Conservation (phyloP, 208 protist species). For the Trypanosoma lewisi region DNA sequence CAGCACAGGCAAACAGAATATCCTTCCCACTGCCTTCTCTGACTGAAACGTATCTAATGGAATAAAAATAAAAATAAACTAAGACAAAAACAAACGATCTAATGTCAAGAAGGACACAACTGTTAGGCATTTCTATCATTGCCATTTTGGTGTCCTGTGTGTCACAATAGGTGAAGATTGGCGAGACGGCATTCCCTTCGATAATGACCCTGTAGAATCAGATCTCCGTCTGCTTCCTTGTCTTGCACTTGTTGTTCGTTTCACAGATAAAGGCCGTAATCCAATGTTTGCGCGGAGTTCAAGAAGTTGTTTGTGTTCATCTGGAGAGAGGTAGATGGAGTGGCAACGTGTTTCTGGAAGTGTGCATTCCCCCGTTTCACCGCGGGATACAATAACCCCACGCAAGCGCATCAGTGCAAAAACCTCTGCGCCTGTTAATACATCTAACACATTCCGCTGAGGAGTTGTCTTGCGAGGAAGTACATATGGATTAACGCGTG, state of each 20-base stretch:
- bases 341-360: slow-evolving; percentile 51
- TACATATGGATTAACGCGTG: neutral
- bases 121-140: neutral
- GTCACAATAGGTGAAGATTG: neutral
- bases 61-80: slow-evolving; percentile 16
- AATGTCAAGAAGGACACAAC: neutral
- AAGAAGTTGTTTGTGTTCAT: slow-evolving; percentile 65
- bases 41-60: too few relatives aligned
- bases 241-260: neutral
- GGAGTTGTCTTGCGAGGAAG: slow-evolving; percentile 26
- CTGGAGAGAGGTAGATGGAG: slow-evolving; percentile 53
- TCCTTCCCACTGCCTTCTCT: too few relatives aligned
- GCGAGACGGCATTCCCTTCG: neutral
- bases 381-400: slow-evolving; percentile 63
- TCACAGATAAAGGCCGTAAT: neutral
- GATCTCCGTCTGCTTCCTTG: neutral
- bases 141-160: neutral
- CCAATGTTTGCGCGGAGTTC: slow-evolving; percentile 44
- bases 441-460: slow-evolving; percentile 42
- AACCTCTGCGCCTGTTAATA: slow-evolving; percentile 68
- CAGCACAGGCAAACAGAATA: too few relatives aligned
- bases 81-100: slow-evolving; percentile 9
- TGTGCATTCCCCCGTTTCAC: slow-evolving; percentile 53
- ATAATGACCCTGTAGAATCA: neutral
- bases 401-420: slow-evolving; percentile 76